Base-by-base conservation (phyloP, 2,329 filamentous ascomycete species). In the Talaromyces sp. region DNA sequence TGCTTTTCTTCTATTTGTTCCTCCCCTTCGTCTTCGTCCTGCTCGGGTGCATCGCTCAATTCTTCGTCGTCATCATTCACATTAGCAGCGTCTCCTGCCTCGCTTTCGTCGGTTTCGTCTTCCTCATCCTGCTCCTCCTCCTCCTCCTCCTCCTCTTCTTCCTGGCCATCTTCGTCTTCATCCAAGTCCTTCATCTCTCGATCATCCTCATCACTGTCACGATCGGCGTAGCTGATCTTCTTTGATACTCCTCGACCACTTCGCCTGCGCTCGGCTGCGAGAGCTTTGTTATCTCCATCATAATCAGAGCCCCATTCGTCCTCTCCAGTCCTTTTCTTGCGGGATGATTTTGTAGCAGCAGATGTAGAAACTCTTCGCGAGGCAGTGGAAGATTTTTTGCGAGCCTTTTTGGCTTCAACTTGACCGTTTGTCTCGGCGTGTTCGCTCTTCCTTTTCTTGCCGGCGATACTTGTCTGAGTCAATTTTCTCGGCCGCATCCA, bases 401-500 rank as follows among this genome's bases (percentile, higher is more conserved):
- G 74, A 14, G 66, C 62, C 64, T 72, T 77, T 66, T 73, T 76
- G 23, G 69, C 65, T 21, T 67, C 61, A 28, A 64, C 66, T 4
- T 69, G 67, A 6, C 69, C 70, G 39, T 71, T 73, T 21, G 66
- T 50, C 52, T 71, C 71, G 7, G 68, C 61, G 33, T 71, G 64
- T 48, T 79, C 75, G 18, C 73, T 73, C 67, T 80, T 81, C 50
- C 79, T 71, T 69, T 80, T 80, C 68, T 76, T 77, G 46, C 63
- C 67, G 18, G 69, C 66, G 21, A 68, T 66, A 21, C 69, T 66
- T n/a, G 67, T 64, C 1, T 69, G 65, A 39, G 68, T 71, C 50
- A 72, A 70, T 66, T 72, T 75, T 76, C 81, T 85, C 33, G 79
- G 80, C 80, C 88, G 92, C 74, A 96, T 79, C 16, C 79, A 80